phyloP scores from a whole-genome alignment of 768 basidiomycete species.

The Lentinula aciculospora region DNA sequence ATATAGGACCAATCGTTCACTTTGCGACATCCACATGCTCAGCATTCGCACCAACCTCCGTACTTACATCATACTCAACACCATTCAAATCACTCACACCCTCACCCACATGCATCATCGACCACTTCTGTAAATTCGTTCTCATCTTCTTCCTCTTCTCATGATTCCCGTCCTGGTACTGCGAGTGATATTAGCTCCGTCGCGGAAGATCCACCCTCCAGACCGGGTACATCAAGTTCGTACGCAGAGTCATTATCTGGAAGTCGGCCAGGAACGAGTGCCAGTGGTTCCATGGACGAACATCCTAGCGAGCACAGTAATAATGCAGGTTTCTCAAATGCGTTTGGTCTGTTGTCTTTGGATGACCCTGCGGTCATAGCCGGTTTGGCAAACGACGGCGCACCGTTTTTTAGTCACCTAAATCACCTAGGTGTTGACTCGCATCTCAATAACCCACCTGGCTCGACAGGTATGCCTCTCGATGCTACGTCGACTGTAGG shows the following conservation, averaged over 20 bases:
- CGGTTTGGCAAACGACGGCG: constrained; percentile 48
- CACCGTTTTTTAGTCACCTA: constrained; percentile 52
- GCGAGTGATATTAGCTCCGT: background rate
- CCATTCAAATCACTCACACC: background rate
- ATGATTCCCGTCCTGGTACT: constrained; percentile 23
- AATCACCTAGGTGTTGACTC: constrained; percentile 18
- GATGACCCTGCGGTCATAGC: constrained; percentile 70
- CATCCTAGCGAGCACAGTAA: constrained; percentile 14
- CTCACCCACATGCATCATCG: constrained; percentile 23
- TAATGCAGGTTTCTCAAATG: constrained; percentile 47
- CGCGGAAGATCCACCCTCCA: background rate
- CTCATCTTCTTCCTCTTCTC: constrained; percentile 39
- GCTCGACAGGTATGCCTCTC: background rate
- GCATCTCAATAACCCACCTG: background rate
- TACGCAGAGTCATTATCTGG: background rate
- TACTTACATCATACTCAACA: background rate
- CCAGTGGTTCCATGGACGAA: constrained; percentile 10
- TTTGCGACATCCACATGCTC: background rate
- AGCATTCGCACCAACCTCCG: background rate
- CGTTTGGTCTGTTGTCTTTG: constrained; percentile 72
- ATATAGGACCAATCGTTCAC: background rate
- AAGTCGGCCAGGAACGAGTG: background rate
- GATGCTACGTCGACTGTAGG: background rate
- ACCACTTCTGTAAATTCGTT: background rate
- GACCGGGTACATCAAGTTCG: constrained; percentile 1